Evolutionary conservation across 805 yeast species (phyloP).

Genomic region (Cyberlindnera maclurae): DNA sequence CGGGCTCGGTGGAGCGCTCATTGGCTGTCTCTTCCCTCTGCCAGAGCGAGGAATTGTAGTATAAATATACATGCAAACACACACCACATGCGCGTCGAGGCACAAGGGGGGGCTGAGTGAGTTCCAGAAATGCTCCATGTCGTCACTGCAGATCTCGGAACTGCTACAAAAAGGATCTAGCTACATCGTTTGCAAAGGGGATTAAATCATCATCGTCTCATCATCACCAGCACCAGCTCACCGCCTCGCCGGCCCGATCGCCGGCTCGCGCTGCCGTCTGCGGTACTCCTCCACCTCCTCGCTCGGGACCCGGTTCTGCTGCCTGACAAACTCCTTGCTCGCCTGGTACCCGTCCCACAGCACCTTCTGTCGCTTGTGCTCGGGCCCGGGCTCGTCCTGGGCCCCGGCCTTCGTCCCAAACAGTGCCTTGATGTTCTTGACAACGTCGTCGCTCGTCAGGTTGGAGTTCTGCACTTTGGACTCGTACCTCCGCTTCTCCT

Average conservation of each 20-base stretch:
- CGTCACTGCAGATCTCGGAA: too few species aligned
- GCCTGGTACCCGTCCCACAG: conserved; percentile 30
- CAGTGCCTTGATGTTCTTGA: conserved; percentile 49
- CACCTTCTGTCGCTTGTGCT: conserved; percentile 23
- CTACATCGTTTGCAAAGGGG: too few species aligned
- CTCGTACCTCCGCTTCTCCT: conserved; percentile 54
- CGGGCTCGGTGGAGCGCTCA: too few species aligned
- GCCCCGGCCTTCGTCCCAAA: conserved; percentile 15
- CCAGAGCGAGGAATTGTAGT: too few species aligned
- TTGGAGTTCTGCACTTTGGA: conserved; percentile 45
- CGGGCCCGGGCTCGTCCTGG: background rate
- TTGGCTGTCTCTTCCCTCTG: too few species aligned
- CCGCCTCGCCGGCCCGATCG: conserved; percentile 10
- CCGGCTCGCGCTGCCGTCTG: conserved; percentile 13
- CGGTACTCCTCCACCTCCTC: conserved; percentile 22
- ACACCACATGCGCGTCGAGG: too few species aligned
- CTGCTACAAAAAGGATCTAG: too few species aligned
- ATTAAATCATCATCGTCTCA: conserved; percentile 7
- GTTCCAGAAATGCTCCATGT: too few species aligned
- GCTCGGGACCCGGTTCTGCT: conserved; percentile 13
- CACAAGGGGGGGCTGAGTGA: too few species aligned
- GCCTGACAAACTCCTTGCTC: conserved; percentile 20
- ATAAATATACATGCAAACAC: too few species aligned
- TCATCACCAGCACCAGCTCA: too few species aligned
- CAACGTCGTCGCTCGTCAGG: conserved; percentile 50